Percentiles rank a stretch among this genome's conserved stretches.
phyloP scores from a whole-genome alignment of 331 rosid genomes.

The Quercus phellos region DNA sequence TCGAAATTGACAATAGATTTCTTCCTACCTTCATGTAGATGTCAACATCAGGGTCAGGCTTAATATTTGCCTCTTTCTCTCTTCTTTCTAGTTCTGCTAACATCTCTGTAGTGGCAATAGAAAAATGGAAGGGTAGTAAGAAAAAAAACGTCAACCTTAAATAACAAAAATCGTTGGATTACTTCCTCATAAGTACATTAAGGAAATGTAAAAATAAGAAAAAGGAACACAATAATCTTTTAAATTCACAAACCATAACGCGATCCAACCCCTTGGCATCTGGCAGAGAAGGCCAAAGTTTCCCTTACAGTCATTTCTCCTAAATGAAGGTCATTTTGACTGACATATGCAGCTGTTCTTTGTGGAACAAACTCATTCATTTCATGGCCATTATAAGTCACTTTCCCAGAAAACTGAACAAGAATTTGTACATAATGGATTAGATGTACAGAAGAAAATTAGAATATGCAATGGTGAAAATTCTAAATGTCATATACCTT shows the following conservation, averaged over 20 bases:
- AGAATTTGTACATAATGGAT: neutral
- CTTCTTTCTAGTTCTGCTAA: conserved; percentile 65
- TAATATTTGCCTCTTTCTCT: conserved; percentile 59
- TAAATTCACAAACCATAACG: conserved; percentile 52
- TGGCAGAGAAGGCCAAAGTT: conserved; percentile 77
- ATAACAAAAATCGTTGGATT: neutral
- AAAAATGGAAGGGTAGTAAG: neutral
- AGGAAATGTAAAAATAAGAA: neutral
- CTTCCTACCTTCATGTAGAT: conserved; percentile 66
- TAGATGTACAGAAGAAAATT: neutral
- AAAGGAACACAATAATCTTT: neutral
- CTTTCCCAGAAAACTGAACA: conserved; percentile 50
- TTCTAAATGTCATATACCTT: conserved; percentile 23
- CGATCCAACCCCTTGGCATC: conserved; percentile 80
- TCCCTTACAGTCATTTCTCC: conserved; percentile 86
- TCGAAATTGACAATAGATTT: neutral
- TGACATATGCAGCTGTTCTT: conserved; percentile 67
- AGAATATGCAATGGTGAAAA: neutral
- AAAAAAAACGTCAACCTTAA: neutral
- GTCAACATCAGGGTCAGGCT: conserved; percentile 69
- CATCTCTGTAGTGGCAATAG: conserved; percentile 38
- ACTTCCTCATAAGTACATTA: neutral
- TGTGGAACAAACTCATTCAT: conserved; percentile 63
- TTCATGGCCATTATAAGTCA: conserved; percentile 63
- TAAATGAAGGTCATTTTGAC: conserved; percentile 61